Evolutionary conservation across 169 alveolate species (phyloP), one percentile per base, ranked within the genome.

Genomic region (Eimeria maxima): DNA sequence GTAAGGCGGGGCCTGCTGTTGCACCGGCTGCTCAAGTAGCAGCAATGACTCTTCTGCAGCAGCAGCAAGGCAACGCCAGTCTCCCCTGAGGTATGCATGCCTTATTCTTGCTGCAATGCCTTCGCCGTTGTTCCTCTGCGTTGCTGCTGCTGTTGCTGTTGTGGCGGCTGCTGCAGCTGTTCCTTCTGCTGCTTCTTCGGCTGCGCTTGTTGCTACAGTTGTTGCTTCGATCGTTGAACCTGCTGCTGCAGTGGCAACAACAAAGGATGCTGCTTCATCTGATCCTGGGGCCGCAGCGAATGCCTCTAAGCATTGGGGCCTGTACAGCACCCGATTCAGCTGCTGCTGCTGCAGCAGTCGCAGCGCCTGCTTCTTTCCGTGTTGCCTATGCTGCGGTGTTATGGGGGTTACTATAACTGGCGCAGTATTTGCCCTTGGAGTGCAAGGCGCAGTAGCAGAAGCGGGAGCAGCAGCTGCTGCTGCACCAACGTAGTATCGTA

Each of bases 11-110:
- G 10, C 20, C 16, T 20, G 38, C 89, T 78, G 69, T 14, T 44
- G 67, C 67, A 44, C 67, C 89, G 11, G 89, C 89, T 78, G 89
- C 67, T 78, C 42, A 24, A 24, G 69, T 20, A 27, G 69, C 69
- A 14, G 89, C 60, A 78, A 60, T 33, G 24, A 29, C 89, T 78
- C 47, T 47, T 33, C 67, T 33, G 89, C 67, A 29, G 44, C 42
- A 78, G 67, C 89, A 18, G 65, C 67, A 29, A 78, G 89, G 27
- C 44, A 20, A 24, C 89, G n/a, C 65, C 89, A 78, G 89, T 78
- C 89, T 11, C 89, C 38, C 63, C 67, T 78, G 22, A 42, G n/a
- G 50, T 44, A 78, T 6, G 89, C 89, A 0, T 20, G 13, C 10
- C 33, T 20, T 42, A 78, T 78, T 42, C 69, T 47, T 13, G 33